Evolutionary conservation across 768 basidiomycete genomes (phyloP).

Genomic region (Pisolithus marmoratus): DNA sequence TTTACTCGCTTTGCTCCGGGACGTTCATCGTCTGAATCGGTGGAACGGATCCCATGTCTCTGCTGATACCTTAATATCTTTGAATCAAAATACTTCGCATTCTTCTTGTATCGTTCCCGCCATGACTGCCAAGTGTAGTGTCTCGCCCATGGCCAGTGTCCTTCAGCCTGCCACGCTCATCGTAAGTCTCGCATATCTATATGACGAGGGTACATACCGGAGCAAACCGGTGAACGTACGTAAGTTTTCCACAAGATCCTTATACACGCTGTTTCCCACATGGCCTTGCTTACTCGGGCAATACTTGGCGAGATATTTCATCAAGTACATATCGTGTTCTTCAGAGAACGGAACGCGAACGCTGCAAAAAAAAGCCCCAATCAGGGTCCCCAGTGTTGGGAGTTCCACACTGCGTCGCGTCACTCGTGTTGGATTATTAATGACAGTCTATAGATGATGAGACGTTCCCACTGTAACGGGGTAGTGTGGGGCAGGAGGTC

Average conservation of each 20-base stretch:
- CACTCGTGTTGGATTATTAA: too few species aligned
- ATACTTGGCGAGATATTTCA: constrained; percentile 45
- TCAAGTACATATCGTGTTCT: constrained; percentile 39
- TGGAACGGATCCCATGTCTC: constrained; percentile 16
- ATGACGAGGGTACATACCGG: neutral
- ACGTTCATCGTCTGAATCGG: neutral
- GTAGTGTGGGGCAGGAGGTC: too few species aligned
- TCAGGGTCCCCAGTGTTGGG: too few species aligned
- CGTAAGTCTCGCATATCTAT: constrained; percentile 2
- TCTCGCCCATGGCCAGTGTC: constrained; percentile 46
- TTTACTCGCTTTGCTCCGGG: neutral
- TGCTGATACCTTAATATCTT: constrained; percentile 37
- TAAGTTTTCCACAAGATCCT: constrained; percentile 42
- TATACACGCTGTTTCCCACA: constrained; percentile 41
- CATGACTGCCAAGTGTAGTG: constrained; percentile 57
- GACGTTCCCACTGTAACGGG: too few species aligned
- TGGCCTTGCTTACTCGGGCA: constrained; percentile 39
- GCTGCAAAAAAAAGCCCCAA: constrained; percentile 1
- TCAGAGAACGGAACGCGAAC: constrained; percentile 25
- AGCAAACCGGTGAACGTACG: constrained; percentile 7
- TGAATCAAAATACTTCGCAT: constrained; percentile 36
- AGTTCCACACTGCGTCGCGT: too few species aligned
- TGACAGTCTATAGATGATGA: too few species aligned
- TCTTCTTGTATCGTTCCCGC: constrained; percentile 53
- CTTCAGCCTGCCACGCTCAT: constrained; percentile 25